phyloP scores from a whole-genome alignment of 2,329 filamentous ascomycete species.

The Parascedosporium putredinis region DNA sequence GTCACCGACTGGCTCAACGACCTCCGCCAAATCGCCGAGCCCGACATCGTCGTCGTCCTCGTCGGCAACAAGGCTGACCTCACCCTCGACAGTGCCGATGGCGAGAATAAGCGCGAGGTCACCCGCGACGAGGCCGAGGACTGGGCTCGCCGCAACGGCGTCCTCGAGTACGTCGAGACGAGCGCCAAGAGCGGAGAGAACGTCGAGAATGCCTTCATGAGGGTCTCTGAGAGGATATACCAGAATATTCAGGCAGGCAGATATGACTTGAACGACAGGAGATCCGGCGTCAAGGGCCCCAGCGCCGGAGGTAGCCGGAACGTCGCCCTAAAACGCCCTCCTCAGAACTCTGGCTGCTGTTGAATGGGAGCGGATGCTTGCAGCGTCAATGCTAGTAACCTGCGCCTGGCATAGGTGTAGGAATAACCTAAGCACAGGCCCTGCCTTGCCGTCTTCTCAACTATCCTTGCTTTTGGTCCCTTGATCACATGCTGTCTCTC shows the following conservation, averaged over 20 bases:
- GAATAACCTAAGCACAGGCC: too few relatives aligned
- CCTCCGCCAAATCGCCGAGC: conserved; percentile 86
- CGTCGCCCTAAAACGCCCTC: conserved; percentile 19
- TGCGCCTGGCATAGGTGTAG: too few relatives aligned
- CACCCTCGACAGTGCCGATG: conserved; percentile 31
- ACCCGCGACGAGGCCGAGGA: conserved; percentile 73
- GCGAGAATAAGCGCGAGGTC: conserved; percentile 64
- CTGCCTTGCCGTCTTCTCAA: too few relatives aligned
- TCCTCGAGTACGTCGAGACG: conserved; percentile 92
- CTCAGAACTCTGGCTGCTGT: conserved; percentile 35
- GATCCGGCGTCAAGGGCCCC: conserved; percentile 79
- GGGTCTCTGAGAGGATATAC: conserved; percentile 91
- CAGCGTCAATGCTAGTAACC: too few relatives aligned
- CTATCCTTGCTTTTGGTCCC: too few relatives aligned
- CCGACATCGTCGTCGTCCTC: conserved; percentile 85
- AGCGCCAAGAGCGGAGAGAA: conserved; percentile 91
- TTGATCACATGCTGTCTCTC: too few relatives aligned
- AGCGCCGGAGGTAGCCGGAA: conserved; percentile 17
- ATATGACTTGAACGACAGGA: conserved; percentile 88
- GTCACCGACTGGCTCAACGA: conserved; percentile 92
- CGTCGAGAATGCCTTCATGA: conserved; percentile 85
- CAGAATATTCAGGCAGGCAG: conserved; percentile 91
- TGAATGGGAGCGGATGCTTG: conserved; percentile 21
- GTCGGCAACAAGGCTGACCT: conserved; percentile 95
- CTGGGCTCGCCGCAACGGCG: conserved; percentile 77